Percentiles rank a stretch among this genome's conserved stretches.
phyloP scores from a whole-genome alignment of 2,329 filamentous ascomycete species.

The Daldinia sp. region DNA sequence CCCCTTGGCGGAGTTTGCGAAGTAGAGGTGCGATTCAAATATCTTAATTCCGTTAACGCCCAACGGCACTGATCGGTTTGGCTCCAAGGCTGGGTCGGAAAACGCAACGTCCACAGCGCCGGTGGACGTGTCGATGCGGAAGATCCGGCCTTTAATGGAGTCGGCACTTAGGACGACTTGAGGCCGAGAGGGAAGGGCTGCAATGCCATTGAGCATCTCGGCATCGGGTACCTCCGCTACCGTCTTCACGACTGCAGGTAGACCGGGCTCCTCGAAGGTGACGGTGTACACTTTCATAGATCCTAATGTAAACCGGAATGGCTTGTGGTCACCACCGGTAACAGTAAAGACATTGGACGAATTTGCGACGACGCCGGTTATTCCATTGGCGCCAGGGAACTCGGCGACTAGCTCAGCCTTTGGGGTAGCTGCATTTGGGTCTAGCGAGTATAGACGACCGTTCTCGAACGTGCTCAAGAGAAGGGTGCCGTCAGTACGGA shows the following conservation, averaged over 20 bases:
- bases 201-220: constrained; percentile 6
- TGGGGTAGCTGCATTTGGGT: background rate
- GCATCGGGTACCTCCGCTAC: background rate
- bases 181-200: background rate
- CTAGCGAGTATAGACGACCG: constrained; percentile 2
- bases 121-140: background rate
- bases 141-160: background rate
- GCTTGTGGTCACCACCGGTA: background rate
- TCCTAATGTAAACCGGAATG: background rate
- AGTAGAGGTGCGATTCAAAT: background rate
- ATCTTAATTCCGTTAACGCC: constrained; percentile 1
- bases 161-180: background rate
- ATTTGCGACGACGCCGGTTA: constrained; percentile 1
- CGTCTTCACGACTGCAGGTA: background rate
- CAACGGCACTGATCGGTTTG: background rate
- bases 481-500: constrained; percentile 2
- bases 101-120: constrained; percentile 4
- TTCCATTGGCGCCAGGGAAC: background rate
- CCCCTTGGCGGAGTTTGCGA: background rate
- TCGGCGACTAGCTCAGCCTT: background rate
- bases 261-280: background rate
- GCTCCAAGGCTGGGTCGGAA: constrained; percentile 1
- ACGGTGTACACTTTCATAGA: constrained; percentile 1
- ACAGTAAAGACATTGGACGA: background rate
- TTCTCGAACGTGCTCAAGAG: constrained; percentile 2